Percentiles rank a stretch among this genome's conserved stretches.
Conservation (phyloP, 2,329 filamentous ascomycete genomes). For the Corynespora cassiicola region DNA sequence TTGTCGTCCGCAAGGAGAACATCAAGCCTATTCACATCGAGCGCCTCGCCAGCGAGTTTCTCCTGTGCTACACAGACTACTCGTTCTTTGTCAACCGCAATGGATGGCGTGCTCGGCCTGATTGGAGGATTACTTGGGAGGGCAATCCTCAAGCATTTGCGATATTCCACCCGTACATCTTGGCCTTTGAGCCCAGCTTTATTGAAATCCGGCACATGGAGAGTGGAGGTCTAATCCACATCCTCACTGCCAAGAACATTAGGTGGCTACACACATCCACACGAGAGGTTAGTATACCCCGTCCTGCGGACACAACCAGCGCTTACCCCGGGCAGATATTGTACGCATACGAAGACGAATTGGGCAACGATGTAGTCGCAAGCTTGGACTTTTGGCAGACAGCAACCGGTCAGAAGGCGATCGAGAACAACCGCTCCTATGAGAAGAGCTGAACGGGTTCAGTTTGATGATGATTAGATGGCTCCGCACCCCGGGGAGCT, state of each 20-base stretch:
- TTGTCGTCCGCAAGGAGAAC: slow-evolving; percentile 91
- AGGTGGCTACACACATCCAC: slow-evolving; percentile 97
- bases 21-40: slow-evolving; percentile 97
- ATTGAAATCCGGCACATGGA: slow-evolving; percentile 97
- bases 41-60: slow-evolving; percentile 93
- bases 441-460: slow-evolving; percentile 30
- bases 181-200: slow-evolving; percentile 97
- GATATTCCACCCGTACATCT: slow-evolving; percentile 93
- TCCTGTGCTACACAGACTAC: slow-evolving; percentile 98
- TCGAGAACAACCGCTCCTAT: slow-evolving; percentile 31
- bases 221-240: slow-evolving; percentile 87
- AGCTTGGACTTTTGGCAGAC: slow-evolving; percentile 90
- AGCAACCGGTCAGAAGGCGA: slow-evolving; percentile 31
- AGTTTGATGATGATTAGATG: background rate
- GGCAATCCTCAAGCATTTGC: slow-evolving; percentile 91
- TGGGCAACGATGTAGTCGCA: slow-evolving; percentile 90
- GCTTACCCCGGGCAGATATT: slow-evolving; percentile 71
- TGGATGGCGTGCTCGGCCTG: slow-evolving; percentile 92
- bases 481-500: too few species aligned
- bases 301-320: too few species aligned
- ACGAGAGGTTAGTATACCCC: slow-evolving; percentile 73
- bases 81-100: slow-evolving; percentile 99
- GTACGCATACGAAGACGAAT: slow-evolving; percentile 96
- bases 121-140: slow-evolving; percentile 99
- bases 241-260: slow-evolving; percentile 95